These are phyloP conservation scores for Pseudonitzschia pungens DNA, from an alignment of 108 stramenopile species.

Conservation along the genomic window DNA sequence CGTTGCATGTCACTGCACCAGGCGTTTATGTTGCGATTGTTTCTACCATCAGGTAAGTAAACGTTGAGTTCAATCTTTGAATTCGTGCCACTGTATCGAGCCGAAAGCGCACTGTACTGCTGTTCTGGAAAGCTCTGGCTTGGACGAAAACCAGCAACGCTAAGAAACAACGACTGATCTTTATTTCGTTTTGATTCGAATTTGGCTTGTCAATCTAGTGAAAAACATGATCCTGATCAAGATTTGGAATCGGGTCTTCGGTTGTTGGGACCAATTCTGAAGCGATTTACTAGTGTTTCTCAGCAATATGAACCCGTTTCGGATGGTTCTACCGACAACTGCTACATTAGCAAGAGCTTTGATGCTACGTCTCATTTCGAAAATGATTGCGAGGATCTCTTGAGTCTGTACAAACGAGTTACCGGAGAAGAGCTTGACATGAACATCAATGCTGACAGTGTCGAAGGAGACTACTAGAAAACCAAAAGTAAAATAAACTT, in stretches of 20 bases:
- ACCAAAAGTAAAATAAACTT: not conserved
- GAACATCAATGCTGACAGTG: constrained; percentile 86
- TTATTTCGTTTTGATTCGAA: not conserved
- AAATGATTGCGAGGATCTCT: constrained; percentile 86
- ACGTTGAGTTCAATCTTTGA: not conserved
- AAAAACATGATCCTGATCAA: constrained; percentile 89
- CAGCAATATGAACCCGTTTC: constrained; percentile 88
- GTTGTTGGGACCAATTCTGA: constrained; percentile 90
- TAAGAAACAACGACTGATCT: no score
- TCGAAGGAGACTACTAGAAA: constrained; percentile 83
- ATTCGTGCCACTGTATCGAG: no score
- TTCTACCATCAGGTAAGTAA: constrained; percentile 70
- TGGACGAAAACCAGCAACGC: no score
- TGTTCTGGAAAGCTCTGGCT: no score
- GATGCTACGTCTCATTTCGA: constrained; percentile 99
- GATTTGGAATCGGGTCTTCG: constrained; percentile 93
- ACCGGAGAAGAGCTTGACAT: constrained; percentile 96
- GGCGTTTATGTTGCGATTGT: constrained; percentile 98
- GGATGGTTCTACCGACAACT: constrained; percentile 89
- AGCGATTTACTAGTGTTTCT: constrained; percentile 91
- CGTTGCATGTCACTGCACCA: constrained; percentile 75
- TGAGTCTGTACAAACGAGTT: constrained; percentile 92
- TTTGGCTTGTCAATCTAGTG: constrained; percentile 24
- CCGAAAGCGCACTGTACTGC: no score
- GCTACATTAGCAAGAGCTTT: constrained; percentile 92